Evolutionary conservation across 2,329 filamentous ascomycete genomes (phyloP).

Genomic region (Aspergillus oerlinghausenensis): DNA sequence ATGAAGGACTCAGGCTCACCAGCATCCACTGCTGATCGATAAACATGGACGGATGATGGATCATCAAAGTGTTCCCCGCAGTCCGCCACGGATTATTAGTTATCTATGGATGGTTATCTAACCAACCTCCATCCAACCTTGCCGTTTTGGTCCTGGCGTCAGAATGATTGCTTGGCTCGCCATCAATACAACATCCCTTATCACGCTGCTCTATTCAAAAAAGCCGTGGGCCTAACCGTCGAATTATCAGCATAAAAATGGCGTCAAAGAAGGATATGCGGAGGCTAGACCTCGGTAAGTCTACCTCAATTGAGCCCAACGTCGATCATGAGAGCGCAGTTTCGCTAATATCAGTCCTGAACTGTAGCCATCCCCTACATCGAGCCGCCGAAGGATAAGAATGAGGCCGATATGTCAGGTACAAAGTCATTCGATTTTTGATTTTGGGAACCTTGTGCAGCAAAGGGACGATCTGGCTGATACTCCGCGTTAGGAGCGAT

Average conservation of each 20-base stretch:
- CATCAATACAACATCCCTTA: constrained; percentile 6
- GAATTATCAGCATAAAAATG: constrained; percentile 44
- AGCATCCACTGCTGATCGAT: no score
- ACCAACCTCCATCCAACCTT: constrained; percentile 2
- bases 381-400: constrained; percentile 64
- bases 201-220: constrained; percentile 1
- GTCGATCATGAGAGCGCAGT: neutral
- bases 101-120: neutral
- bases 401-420: constrained; percentile 65
- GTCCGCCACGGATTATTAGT: neutral
- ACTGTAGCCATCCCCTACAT: constrained; percentile 79
- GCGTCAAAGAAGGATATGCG: constrained; percentile 72
- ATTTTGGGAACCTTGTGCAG: neutral
- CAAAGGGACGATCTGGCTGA: constrained; percentile 12
- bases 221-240: neutral
- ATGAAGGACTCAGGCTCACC: no score
- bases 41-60: no score
- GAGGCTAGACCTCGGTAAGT: constrained; percentile 65
- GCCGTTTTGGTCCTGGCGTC: constrained; percentile 21
- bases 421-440: constrained; percentile 33
- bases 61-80: neutral
- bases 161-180: constrained; percentile 3
- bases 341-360: constrained; percentile 11
- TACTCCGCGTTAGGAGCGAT: constrained; percentile 47
- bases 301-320: neutral